Percentiles rank a stretch among this genome's conserved stretches.
Conservation (phyloP, 805 yeast species). For the Myxozyma kluyveri region DNA sequence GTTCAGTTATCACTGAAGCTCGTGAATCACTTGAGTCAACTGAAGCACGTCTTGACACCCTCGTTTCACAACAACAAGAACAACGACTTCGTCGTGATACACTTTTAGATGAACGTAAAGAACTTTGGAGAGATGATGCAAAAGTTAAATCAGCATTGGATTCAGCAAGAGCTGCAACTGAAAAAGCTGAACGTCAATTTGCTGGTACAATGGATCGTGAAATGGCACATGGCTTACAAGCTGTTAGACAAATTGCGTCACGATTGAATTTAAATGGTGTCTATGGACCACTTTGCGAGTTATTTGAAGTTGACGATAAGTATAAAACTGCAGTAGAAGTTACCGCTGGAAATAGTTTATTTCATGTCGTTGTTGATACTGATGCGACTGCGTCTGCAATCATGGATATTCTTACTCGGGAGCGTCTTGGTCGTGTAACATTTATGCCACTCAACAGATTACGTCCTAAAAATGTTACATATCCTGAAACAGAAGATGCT, state of each 20-base stretch:
- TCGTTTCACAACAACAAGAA: conserved; percentile 22
- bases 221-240: conserved; percentile 64
- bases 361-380: conserved; percentile 84
- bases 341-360: conserved; percentile 78
- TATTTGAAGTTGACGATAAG: conserved; percentile 75
- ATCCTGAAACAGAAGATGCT: conserved; percentile 64
- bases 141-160: conserved; percentile 56
- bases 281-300: conserved; percentile 81
- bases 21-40: conserved; percentile 30
- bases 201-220: conserved; percentile 73
- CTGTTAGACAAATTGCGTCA: conserved; percentile 62
- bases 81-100: conserved; percentile 32
- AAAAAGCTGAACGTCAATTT: conserved; percentile 56
- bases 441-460: conserved; percentile 85
- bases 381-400: conserved; percentile 78
- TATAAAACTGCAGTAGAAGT: conserved; percentile 85
- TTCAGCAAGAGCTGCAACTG: conserved; percentile 54
- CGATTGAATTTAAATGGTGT: conserved; percentile 60
- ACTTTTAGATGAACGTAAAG: conserved; percentile 65
- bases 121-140: conserved; percentile 76
- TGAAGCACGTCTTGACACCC: conserved; percentile 24
- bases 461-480: conserved; percentile 42
- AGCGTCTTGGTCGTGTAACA: conserved; percentile 79
- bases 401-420: conserved; percentile 70
- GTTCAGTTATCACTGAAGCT: not conserved